Base-by-base conservation (phyloP, 495 filamentous ascomycete genomes). In the Talaromyces stipitatus region DNA sequence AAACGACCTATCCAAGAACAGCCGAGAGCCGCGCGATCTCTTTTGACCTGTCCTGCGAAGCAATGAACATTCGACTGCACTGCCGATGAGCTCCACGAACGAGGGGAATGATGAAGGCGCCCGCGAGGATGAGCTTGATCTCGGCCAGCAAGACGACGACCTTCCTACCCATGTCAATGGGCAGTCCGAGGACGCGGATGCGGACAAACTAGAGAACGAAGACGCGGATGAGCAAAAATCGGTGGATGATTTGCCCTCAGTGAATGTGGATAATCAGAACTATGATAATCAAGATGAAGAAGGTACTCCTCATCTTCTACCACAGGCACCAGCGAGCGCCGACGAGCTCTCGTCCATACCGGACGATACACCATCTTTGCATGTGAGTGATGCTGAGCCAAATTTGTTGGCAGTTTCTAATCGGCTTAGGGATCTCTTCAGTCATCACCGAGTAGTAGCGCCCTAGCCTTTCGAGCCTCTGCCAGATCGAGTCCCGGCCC, bases 281-380 rank as follows among this genome's bases (percentile, higher is more conserved):
- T 52, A 56, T 18, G 53, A 51, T 32, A 54, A 60, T 50, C 22
- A 14, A 23, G 38, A 51, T 33, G 59, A 67, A n/a, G n/a, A n/a
- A 52, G 45, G 29, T 28, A 47, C 61, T 20, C 41, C 52, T 55
- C 45, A 47, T 64, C 59, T 2, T 57, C 61, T 66, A 28, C 57
- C 62, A 33, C 60, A 56, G 29, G 64, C 38, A 24, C 51, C 62
- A 26, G 67, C 60, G n/a, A 75, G 73, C 61, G 58, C 74, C 61
- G 77, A 79, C 61, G 79, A 72, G 52, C 76, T 75, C 9, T 62
- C 83, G 41, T 94, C 89, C 2, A 87, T 83, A 12, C 90, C 91
- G 14, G 92, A 97, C 64, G 92, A 96, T 70, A 86, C 89, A 3
- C 91, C 91, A 14, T 97, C 94, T 12, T 65, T 95, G 51, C 90